Conservation (phyloP, 345 rosid genomes). For the Moricandia arvensis region DNA sequence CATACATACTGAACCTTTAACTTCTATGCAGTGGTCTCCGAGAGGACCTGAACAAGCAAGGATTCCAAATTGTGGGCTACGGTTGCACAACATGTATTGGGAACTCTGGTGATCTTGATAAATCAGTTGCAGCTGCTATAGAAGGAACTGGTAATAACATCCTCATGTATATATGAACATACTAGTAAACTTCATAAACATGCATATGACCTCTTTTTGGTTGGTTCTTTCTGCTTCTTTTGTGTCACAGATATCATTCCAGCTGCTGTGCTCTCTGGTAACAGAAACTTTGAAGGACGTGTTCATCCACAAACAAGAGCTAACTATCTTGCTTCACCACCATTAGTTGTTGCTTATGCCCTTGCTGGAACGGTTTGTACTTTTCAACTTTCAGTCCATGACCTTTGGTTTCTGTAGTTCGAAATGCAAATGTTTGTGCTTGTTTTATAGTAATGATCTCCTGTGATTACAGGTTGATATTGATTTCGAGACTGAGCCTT, state of each 20-base stretch:
- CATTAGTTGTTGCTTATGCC: slow-evolving; percentile 86
- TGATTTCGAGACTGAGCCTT: slow-evolving; percentile 79
- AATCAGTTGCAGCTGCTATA: slow-evolving; percentile 61
- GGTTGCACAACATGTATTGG: slow-evolving; percentile 90
- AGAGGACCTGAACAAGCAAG: slow-evolving; percentile 56
- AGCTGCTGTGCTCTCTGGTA: slow-evolving; percentile 88
- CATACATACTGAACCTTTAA: slow-evolving; percentile 1
- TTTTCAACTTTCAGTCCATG: not conserved
- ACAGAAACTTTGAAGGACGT: slow-evolving; percentile 84
- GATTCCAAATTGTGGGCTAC: slow-evolving; percentile 73
- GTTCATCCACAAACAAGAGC: slow-evolving; percentile 84
- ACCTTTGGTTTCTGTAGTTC: not conserved
- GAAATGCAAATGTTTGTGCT: not conserved
- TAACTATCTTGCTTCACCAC: slow-evolving; percentile 90
- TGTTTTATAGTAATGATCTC: not conserved
- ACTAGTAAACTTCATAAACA: not conserved
- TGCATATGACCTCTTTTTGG: not conserved
- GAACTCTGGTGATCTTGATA: slow-evolving; percentile 69
- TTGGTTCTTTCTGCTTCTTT: slow-evolving; percentile 6
- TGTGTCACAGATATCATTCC: slow-evolving; percentile 58
- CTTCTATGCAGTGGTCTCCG: slow-evolving; percentile 62
- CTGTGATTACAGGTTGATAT: slow-evolving; percentile 59
- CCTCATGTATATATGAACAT: not conserved
- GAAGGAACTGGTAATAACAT: slow-evolving; percentile 56
- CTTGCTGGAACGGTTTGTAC: slow-evolving; percentile 68